A percentile compares a stretch with the other conserved stretches of the same genome.
phyloP scores from a whole-genome alignment of 2,329 filamentous ascomycete genomes.

The Cordyceps cateniannulata region DNA sequence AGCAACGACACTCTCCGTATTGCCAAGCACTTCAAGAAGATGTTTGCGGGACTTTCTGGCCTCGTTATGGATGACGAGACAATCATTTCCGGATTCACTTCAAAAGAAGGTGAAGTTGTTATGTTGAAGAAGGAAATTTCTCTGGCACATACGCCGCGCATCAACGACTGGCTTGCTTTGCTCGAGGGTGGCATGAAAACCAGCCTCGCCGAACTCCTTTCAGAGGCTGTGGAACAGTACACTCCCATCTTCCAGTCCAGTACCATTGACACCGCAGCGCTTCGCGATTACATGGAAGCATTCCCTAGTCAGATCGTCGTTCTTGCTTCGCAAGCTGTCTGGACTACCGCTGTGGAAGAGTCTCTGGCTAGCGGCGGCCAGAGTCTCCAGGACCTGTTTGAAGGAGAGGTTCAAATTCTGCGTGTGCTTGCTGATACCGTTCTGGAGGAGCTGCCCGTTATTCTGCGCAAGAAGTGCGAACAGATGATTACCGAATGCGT shows the following conservation, averaged over 20 bases:
- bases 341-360: constrained; percentile 81
- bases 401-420: constrained; percentile 78
- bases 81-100: constrained; percentile 85
- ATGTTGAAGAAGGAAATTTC: constrained; percentile 86
- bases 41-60: constrained; percentile 95
- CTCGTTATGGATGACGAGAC: constrained; percentile 86
- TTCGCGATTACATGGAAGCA: constrained; percentile 72
- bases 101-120: constrained; percentile 89
- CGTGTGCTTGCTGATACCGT: constrained; percentile 83
- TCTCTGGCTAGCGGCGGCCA: constrained; percentile 66
- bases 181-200: constrained; percentile 91
- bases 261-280: constrained; percentile 60
- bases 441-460: constrained; percentile 77
- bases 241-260: constrained; percentile 68
- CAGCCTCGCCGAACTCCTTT: constrained; percentile 83
- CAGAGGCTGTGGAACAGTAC: constrained; percentile 80
- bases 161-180: constrained; percentile 97
- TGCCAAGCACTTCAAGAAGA: constrained; percentile 98
- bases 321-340: constrained; percentile 85
- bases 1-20: constrained; percentile 96
- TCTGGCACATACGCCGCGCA: constrained; percentile 85
- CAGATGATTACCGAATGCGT: constrained; percentile 98
- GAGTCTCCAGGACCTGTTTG: constrained; percentile 64
- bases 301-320: constrained; percentile 96
- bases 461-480: constrained; percentile 93